These are phyloP conservation scores for Rhytidhysteron rufulum DNA, from an alignment of 2,329 filamentous ascomycete species.

Conservation along the genomic window DNA sequence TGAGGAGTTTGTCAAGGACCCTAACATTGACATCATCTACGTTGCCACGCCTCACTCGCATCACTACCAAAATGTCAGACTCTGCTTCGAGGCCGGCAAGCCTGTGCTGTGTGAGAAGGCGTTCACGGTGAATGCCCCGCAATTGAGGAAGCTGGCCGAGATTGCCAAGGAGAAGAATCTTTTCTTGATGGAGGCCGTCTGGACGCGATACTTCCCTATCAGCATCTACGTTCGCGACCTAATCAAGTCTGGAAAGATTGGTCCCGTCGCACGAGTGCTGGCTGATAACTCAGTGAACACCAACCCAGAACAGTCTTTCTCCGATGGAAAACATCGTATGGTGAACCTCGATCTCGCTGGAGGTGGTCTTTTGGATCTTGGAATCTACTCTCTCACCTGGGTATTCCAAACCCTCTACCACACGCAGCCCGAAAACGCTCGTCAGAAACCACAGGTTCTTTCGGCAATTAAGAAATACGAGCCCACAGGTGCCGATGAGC, in stretches of 20 bases:
- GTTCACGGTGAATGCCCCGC: constrained; percentile 73
- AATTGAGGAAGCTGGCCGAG: constrained; percentile 67
- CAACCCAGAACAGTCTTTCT: constrained; percentile 54
- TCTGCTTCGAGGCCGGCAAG: constrained; percentile 76
- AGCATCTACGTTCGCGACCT: constrained; percentile 67
- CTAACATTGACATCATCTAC: constrained; percentile 76
- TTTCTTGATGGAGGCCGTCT: constrained; percentile 56
- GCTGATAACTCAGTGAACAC: constrained; percentile 55
- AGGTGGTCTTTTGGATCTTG: constrained; percentile 73
- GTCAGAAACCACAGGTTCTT: constrained; percentile 62
- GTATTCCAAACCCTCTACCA: constrained; percentile 81
- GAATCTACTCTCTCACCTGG: constrained; percentile 83
- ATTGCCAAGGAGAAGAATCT: constrained; percentile 62
- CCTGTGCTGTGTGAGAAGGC: constrained; percentile 84
- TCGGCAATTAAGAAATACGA: constrained; percentile 64
- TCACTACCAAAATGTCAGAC: constrained; percentile 80
- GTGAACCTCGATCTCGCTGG: constrained; percentile 75
- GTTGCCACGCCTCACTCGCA: constrained; percentile 84
- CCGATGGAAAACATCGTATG: constrained; percentile 58
- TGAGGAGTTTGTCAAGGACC: constrained; percentile 68
- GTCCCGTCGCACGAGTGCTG: constrained; percentile 50
- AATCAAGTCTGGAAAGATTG: constrained; percentile 46
- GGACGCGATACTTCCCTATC: constrained; percentile 82
- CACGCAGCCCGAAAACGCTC: constrained; percentile 52
- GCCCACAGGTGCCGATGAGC: constrained; percentile 64